Percentiles rank a stretch among this genome's conserved stretches.
phyloP scores from a whole-genome alignment of 1,139 yeast genomes.

The Geotrichum phurueaensis region DNA sequence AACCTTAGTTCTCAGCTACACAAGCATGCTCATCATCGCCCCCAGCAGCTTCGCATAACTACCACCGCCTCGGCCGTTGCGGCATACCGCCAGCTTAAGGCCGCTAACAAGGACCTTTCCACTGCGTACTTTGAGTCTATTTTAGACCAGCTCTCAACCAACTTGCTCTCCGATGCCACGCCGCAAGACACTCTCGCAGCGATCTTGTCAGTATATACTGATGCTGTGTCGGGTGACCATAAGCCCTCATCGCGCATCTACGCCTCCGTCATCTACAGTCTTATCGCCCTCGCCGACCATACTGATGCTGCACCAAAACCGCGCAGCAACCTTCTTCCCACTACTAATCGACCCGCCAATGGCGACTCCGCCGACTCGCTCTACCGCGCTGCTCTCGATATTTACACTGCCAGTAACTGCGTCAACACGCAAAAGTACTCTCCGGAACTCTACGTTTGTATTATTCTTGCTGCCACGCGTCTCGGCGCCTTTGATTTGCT shows the following conservation, averaged over 20 bases:
- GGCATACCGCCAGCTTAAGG: constrained; percentile 6
- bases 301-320: constrained; percentile 2
- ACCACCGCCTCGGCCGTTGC: constrained; percentile 6
- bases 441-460: constrained; percentile 18
- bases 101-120: constrained; percentile 1
- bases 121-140: not conserved
- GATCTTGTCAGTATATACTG: constrained; percentile 10
- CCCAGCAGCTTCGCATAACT: not conserved
- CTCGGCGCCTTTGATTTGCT: constrained; percentile 15
- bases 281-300: constrained; percentile 27
- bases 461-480: constrained; percentile 21
- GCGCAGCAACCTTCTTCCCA: constrained; percentile 11
- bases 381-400: constrained; percentile 27
- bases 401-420: constrained; percentile 28
- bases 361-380: constrained; percentile 23
- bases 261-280: constrained; percentile 27
- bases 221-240: constrained; percentile 8
- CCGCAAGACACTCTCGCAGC: constrained; percentile 4
- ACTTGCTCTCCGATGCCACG: not conserved
- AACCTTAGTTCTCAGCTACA: not conserved
- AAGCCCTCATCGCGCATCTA: constrained; percentile 32
- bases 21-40: constrained; percentile 13
- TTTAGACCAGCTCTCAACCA: constrained; percentile 1
- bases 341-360: constrained; percentile 15
- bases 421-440: constrained; percentile 23